Conservation (phyloP, 352 stramenopile species). For the Globisporangium megalacanthum region DNA sequence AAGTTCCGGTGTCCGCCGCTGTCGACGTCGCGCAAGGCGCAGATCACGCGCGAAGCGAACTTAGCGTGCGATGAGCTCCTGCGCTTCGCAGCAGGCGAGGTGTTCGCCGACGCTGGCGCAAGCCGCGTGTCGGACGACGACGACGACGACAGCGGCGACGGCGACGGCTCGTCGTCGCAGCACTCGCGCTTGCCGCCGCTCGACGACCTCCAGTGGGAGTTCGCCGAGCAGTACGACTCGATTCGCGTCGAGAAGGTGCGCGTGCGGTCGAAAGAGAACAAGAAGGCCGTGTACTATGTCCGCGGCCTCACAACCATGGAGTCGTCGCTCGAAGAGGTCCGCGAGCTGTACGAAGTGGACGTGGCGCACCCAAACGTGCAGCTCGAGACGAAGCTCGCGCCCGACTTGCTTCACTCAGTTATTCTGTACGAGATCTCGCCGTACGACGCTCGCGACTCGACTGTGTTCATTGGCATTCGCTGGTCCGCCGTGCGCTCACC, state of each 20-base stretch:
- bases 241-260: slow-evolving; percentile 77
- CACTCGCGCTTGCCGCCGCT: background rate
- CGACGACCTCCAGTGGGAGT: slow-evolving; percentile 68
- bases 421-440: slow-evolving; percentile 73
- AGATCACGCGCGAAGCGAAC: slow-evolving; percentile 73
- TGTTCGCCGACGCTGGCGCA: slow-evolving; percentile 25
- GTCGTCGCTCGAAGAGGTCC: slow-evolving; percentile 56
- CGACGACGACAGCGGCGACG: no score
- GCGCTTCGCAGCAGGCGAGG: slow-evolving; percentile 59
- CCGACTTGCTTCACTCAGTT: slow-evolving; percentile 71
- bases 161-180: background rate
- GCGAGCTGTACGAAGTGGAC: slow-evolving; percentile 73
- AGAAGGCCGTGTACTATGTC: slow-evolving; percentile 69
- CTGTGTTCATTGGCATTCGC: slow-evolving; percentile 69
- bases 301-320: slow-evolving; percentile 66
- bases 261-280: slow-evolving; percentile 44
- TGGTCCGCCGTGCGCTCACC: slow-evolving; percentile 67
- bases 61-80: slow-evolving; percentile 73
- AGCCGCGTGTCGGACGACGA: slow-evolving; percentile 18
- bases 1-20: slow-evolving; percentile 76
- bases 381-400: slow-evolving; percentile 66
- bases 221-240: slow-evolving; percentile 59
- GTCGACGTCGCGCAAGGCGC: slow-evolving; percentile 42
- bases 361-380: slow-evolving; percentile 68
- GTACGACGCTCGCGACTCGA: slow-evolving; percentile 44